Evolutionary conservation across 169 alveolate species (phyloP).

Genomic region (Eimeria praecox): DNA sequence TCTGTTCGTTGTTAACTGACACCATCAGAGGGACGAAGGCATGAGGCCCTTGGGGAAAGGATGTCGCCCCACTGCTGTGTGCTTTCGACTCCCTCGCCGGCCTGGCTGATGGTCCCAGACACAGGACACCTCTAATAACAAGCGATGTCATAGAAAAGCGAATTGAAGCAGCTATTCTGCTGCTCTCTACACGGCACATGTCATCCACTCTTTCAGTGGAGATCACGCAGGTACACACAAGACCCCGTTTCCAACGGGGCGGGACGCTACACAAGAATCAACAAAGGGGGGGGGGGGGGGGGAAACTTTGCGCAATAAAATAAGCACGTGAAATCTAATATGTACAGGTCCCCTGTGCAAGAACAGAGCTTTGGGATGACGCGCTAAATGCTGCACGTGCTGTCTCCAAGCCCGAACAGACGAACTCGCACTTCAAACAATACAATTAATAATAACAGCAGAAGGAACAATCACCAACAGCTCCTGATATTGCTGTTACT

Average conservation of each 20-base stretch:
- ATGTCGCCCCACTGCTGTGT: conserved; percentile 22
- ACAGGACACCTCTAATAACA: conserved; percentile 31
- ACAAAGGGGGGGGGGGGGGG: conserved; percentile 25
- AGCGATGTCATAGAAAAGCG: background rate
- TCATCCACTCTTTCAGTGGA: conserved; percentile 61
- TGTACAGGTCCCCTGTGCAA: conserved; percentile 40
- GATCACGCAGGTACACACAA: conserved; percentile 37
- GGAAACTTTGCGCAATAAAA: conserved; percentile 9
- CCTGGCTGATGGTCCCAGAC: conserved; percentile 3
- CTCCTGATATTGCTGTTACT: conserved; percentile 24
- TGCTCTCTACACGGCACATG: conserved; percentile 64
- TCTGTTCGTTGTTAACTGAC: conserved; percentile 13
- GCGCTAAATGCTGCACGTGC: conserved; percentile 34
- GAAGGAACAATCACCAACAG: conserved; percentile 22
- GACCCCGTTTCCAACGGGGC: conserved; percentile 31
- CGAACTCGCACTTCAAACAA: conserved; percentile 44
- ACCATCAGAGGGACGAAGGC: conserved; percentile 31
- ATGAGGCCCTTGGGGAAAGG: background rate
- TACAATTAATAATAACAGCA: background rate
- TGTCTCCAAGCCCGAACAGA: conserved; percentile 13
- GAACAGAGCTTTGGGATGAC: conserved; percentile 13
- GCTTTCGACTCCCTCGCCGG: conserved; percentile 8
- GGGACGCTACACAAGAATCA: conserved; percentile 72
- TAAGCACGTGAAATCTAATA: background rate
- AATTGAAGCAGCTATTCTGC: conserved; percentile 42